Conservation (phyloP, 441 rosid species). For the Arabidopsis lyrata region DNA sequence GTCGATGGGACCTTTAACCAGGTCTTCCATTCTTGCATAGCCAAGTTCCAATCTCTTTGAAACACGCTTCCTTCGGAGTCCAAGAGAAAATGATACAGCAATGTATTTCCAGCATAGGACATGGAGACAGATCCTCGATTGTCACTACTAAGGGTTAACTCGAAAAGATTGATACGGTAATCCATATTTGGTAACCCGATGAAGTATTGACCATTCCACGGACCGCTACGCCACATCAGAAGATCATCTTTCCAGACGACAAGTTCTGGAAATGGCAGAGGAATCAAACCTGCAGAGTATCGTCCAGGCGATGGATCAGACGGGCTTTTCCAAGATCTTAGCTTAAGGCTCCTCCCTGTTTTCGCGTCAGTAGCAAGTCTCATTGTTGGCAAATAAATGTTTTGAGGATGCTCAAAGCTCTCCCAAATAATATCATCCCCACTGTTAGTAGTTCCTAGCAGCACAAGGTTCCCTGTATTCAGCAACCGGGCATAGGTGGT, state of each 20-base stretch:
- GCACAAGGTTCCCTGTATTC: constrained; percentile 52
- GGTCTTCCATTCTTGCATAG: constrained; percentile 8
- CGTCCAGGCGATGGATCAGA: constrained; percentile 58
- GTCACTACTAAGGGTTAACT: constrained; percentile 30
- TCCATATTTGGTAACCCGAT: constrained; percentile 42
- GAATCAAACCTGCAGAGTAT: constrained; percentile 46
- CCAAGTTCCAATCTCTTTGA: constrained; percentile 21
- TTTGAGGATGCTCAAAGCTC: constrained; percentile 53
- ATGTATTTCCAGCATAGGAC: background rate
- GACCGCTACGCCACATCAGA: constrained; percentile 60
- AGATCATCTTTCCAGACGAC: constrained; percentile 46
- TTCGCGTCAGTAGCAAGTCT: constrained; percentile 20
- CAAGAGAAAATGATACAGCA: constrained; percentile 29
- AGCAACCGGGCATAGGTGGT: constrained; percentile 37
- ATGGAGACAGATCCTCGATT: constrained; percentile 28
- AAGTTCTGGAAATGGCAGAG: constrained; percentile 44
- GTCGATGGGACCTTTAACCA: constrained; percentile 9
- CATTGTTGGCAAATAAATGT: constrained; percentile 40
- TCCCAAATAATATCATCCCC: constrained; percentile 45
- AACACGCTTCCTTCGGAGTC: constrained; percentile 21
- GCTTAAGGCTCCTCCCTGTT: constrained; percentile 33
- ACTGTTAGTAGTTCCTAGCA: constrained; percentile 5
- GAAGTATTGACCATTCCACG: constrained; percentile 51
- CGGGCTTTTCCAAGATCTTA: constrained; percentile 53
- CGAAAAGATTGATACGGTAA: constrained; percentile 15